Evolutionary conservation across 1,284 basidiomycete genomes (phyloP).

Genomic region (Fomitopsis pinicola): DNA sequence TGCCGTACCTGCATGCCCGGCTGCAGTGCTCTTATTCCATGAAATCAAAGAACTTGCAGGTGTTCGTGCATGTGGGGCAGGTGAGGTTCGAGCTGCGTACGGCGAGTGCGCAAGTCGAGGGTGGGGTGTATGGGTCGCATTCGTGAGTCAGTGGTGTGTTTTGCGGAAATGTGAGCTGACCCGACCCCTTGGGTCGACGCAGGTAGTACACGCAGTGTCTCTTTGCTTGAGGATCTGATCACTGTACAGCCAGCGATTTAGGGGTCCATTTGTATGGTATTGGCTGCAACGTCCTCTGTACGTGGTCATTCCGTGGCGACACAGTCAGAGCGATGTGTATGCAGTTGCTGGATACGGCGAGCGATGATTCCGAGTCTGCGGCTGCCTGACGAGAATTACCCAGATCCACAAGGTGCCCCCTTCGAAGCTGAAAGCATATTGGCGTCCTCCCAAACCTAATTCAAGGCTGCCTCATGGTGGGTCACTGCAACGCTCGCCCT

Average conservation of each 20-base stretch:
- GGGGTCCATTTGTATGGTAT: slow-evolving; percentile 4
- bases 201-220: slow-evolving; percentile 27
- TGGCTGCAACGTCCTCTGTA: background rate
- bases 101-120: slow-evolving; percentile 93
- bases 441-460: background rate
- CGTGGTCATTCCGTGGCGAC: background rate
- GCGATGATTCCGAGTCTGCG: no score
- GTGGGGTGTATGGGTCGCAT: slow-evolving; percentile 91
- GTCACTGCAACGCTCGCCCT: no score
- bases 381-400: no score
- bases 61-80: slow-evolving; percentile 62
- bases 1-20: slow-evolving; percentile 91
- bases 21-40: slow-evolving; percentile 91
- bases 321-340: no score
- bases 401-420: no score
- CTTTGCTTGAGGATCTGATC: slow-evolving; percentile 16
- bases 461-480: background rate
- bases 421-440: no score
- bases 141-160: slow-evolving; percentile 40
- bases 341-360: no score
- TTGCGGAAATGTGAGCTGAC: background rate
- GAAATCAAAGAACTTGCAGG: slow-evolving; percentile 75
- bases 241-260: background rate
- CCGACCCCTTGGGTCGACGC: background rate
- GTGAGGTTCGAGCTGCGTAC: slow-evolving; percentile 95